These are phyloP conservation scores for Raddia distichophylla DNA, from an alignment of 176 grass and related monocot genomes.

Conservation along the genomic window DNA sequence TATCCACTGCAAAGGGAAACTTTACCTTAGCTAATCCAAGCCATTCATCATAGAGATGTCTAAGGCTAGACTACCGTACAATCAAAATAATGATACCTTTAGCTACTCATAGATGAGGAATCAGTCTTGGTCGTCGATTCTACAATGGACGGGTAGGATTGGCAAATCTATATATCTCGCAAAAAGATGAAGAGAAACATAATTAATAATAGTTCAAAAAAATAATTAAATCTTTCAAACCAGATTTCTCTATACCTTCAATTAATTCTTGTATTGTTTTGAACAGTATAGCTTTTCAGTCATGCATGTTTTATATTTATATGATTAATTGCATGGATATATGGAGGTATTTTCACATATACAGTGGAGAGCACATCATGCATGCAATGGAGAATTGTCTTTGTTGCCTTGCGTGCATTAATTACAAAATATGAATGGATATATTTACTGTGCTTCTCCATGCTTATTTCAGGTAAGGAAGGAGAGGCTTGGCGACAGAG, in stretches of 20 bases:
- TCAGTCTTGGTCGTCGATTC: no score
- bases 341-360: background rate
- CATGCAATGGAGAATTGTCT: background rate
- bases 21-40: no score
- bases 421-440: background rate
- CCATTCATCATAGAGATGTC: no score
- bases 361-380: background rate
- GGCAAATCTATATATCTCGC: background rate
- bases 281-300: background rate
- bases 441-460: background rate
- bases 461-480: constrained; percentile 73
- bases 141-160: no score
- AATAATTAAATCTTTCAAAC: no score
- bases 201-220: background rate
- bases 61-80: no score
- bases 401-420: background rate
- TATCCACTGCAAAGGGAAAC: no score
- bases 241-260: background rate
- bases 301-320: background rate
- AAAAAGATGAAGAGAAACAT: background rate
- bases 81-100: no score
- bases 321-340: background rate
- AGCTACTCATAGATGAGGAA: no score
- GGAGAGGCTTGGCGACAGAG: constrained; percentile 82
- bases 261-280: background rate